Evolutionary conservation across 441 rosid species (phyloP).

Genomic region (Adansonia grandidieri): DNA sequence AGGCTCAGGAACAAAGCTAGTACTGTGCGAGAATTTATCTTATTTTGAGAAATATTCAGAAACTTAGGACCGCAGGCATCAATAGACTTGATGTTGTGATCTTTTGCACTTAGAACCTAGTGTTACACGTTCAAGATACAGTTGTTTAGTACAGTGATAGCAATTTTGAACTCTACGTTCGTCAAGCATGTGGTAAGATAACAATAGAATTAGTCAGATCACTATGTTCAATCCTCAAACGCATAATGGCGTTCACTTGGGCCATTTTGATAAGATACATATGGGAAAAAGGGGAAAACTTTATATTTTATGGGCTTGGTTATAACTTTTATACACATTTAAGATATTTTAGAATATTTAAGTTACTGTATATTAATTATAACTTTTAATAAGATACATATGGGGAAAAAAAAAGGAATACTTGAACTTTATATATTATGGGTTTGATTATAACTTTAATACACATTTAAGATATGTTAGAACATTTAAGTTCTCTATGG

Average conservation of each 20-base stretch:
- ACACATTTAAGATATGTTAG: no score
- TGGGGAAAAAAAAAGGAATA: no score
- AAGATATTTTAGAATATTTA: no score
- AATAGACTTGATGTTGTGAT: background rate
- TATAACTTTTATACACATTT: no score
- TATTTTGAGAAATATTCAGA: background rate
- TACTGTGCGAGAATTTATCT: background rate
- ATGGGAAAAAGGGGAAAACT: no score
- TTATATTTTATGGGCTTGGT: no score
- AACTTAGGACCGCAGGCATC: background rate
- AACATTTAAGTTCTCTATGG: no score
- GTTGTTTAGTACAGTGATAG: background rate
- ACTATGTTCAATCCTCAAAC: no score
- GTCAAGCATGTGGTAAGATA: background rate
- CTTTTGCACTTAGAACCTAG: background rate
- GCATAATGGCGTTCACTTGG: background rate
- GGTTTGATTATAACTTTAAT: no score
- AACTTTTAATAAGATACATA: no score
- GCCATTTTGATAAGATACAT: background rate
- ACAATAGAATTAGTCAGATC: background rate
- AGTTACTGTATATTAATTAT: no score
- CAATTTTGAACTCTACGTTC: background rate
- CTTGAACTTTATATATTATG: no score
- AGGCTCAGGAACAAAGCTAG: background rate
- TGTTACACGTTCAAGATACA: background rate